Percentiles rank a stretch among this genome's conserved stretches.
Conservation (phyloP, 2,329 filamentous ascomycete genomes). For the Dactylellina parvicollis region DNA sequence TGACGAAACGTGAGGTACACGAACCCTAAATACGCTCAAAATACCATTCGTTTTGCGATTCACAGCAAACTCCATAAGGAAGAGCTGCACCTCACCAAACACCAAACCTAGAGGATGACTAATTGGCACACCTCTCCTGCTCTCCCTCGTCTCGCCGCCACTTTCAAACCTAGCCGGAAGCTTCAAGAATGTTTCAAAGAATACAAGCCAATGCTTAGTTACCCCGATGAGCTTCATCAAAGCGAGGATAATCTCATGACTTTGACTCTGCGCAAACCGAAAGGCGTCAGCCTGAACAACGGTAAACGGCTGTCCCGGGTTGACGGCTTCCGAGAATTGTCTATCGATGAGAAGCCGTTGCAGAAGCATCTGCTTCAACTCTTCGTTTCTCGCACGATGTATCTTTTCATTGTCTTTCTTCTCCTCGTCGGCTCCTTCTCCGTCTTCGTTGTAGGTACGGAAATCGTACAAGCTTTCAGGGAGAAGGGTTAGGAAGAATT, state of each 20-base stretch:
- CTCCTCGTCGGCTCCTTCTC: conserved; percentile 57
- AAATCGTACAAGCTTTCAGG: conserved; percentile 51
- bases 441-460: conserved; percentile 60
- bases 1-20: neutral
- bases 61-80: conserved; percentile 73
- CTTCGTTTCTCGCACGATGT: conserved; percentile 45
- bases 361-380: conserved; percentile 68
- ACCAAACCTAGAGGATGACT: conserved; percentile 70
- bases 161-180: conserved; percentile 69
- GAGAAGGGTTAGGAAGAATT: conserved; percentile 50
- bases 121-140: conserved; percentile 70
- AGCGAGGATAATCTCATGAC: conserved; percentile 70
- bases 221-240: conserved; percentile 71
- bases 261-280: conserved; percentile 69
- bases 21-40: conserved; percentile 56
- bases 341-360: conserved; percentile 60
- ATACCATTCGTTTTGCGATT: conserved; percentile 68
- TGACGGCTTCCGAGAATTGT: conserved; percentile 37
- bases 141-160: conserved; percentile 62
- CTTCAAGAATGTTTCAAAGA: conserved; percentile 71
- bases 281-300: conserved; percentile 70
- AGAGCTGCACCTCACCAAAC: conserved; percentile 71
- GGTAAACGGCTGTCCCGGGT: conserved; percentile 61
- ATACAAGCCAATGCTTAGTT: conserved; percentile 67
- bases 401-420: conserved; percentile 47